Evolutionary conservation across 2,329 filamentous ascomycete species (phyloP), one percentile per base, ranked within the genome.

Genomic region (Colletotrichum siamense): DNA sequence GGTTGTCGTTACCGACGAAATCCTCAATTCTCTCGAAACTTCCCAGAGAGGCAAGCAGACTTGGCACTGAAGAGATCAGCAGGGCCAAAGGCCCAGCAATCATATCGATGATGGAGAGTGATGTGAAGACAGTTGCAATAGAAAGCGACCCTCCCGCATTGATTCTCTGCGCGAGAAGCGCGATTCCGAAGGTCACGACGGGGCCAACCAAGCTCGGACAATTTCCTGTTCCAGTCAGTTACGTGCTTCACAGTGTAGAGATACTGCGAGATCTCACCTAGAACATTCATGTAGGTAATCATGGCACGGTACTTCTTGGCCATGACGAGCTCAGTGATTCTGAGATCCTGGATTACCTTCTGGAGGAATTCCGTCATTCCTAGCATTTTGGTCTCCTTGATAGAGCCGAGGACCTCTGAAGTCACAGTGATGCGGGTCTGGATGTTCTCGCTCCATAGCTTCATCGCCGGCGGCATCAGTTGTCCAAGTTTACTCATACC

Each of bases 381-480:
- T 1, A 82, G 77, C 82, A 84, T 84, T n/a, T 83, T 84, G 22
- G 81, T 78, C 4, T 81, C 82, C 34, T 83, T 84, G 67, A 84
- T 83, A 2, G 77, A 78, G 1, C 80, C 77, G 4, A 84, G 68
- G 64, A 84, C 80, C 5, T 79, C 75, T 0, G 82, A 80, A 0
- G 83, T 84, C 0, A 79, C 79, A 0, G 77, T 71, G 5, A 84
- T 75, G 2, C 83, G 79, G 18, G 77, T 79, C 18, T 84, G 78
- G 2, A 84, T 82, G 1, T 82, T 81, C 3, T 80, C 82, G 18
- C 80, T 78, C 80, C 81, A 82, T 9, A 75, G 66, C 4, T 79
- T 82, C n/a, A 82, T 82, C 7, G 82, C 80, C 2, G 77, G 75
- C 15, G 82, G 79, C 71, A 83, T 81, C 52, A 80, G 62, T 26